Evolutionary conservation across 108 stramenopile species (phyloP), one percentile per base, ranked within the genome.

Genomic region (Nitzschia inconspicua): DNA sequence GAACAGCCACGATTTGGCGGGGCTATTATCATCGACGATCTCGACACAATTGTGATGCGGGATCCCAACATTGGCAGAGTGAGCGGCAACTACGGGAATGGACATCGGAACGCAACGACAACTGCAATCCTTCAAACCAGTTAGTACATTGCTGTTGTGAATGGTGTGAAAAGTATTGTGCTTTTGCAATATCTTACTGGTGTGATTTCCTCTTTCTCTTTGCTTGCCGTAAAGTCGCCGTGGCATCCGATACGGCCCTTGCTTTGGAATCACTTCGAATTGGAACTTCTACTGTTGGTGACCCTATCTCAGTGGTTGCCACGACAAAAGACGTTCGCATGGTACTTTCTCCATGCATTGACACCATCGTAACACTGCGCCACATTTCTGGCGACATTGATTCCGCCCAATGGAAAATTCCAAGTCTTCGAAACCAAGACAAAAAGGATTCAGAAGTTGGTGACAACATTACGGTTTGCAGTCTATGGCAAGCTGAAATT

Each of bases 21-120:
- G 18, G 50, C 51, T 13, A 60, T 73, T 29, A 37, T 73, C 20
- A 53, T 73, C 29, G 72, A 73, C 20, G 72, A 73, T 32, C 16
- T 73, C 11, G 72, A 73, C 30, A 9, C 41, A 25, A 49, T 72
- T 35, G 16, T 62, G 8, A 14, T 19, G 19, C 57, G 3, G 1
- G 18, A 36, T 10, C 18, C 0, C 9, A 27, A 48, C 0, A 27
- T 2, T 29, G 16, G 3, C 26, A 19, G 25, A 28, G 1, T 3
- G 3, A 54, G 34, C 2, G 24, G 24, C 34, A 37, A 13, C 0
- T 0, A 49, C 27, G 1, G 22, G 48, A 29, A 49, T 2, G 7
- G 16, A 1, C 48, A 28, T 1, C 48, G n/a, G 11, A 49, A 28
- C 48, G 3, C 48, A 49, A 23, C 22, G 29, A 6, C 4, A 16